Base-by-base conservation (phyloP, 345 rosid genomes). In the Bretschneidera sinensis region DNA sequence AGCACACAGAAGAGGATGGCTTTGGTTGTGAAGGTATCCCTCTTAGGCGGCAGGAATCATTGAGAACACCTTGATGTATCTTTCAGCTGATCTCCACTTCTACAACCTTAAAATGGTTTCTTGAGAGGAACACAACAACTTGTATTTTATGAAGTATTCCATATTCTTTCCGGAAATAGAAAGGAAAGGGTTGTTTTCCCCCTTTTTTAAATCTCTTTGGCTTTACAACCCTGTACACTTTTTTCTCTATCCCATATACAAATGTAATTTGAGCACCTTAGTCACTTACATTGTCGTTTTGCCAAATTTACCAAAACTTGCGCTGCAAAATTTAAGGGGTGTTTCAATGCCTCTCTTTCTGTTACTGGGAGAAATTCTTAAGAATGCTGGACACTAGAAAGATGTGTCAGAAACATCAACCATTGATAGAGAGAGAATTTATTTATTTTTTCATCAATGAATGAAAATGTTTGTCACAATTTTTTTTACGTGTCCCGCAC, bases 1-100 rank as follows among this genome's bases (percentile, higher is more conserved):
- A 76, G 79, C 84, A 80, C 47, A 34, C 69, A 7, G 77, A 69
- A 25, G 81, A 76, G 4, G 75, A 76, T 54, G 66, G 68, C 55
- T 71, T 59, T 20, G 65, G 51, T n/a, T 20, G 56, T 0, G 81
- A 80, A 61, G 81, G 81, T 59, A 76, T 74, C 25, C 81, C 84
- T 33, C 75, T 76, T 19, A 80, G 69, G 63, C 71, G 73, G 17
- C 84, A 76, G 61, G 84, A 80, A 18, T 59, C 68, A 34, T 43
- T 50, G 49, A 71, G 81, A 66, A 19, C 56, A 45, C 8, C 65
- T 0, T 73, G 64, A 66, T 43, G 21, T 23, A 65, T 64, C 28
- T 55, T 22, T 60, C 25, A 34, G 60, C 56, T 39, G 34, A 15
- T 57, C 54, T 14, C 48, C 57, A 34, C 35, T 25, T 13, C 19